Base-by-base conservation (phyloP, 1,284 basidiomycete genomes). In the Pascua sp. region DNA sequence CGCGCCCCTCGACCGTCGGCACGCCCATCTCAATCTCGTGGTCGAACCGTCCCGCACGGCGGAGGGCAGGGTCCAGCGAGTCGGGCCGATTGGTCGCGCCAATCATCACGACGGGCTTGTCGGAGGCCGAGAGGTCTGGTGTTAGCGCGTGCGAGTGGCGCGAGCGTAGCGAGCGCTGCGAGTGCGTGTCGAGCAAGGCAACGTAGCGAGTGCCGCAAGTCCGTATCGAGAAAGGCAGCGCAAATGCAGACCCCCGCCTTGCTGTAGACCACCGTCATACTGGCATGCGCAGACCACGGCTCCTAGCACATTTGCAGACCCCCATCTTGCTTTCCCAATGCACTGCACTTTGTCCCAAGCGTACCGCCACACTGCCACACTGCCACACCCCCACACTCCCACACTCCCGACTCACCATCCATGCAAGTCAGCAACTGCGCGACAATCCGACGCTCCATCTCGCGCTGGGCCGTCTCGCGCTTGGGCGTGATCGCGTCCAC, bases 401-500 rank as follows among this genome's bases (percentile, higher is more conserved):
- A 3, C 24, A 32, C 24, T 32, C 11, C 3, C 15, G 4, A 72
- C 81, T 48, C 65, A 93, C 91, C 93, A 73, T 98, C 95, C 87
- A 98, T 94, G 77, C 93, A 98, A 0, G 95, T 98, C 51, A 98
- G 78, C 54, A 98, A 89, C 76, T 98, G 95, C 0, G 93, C 95
- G 9, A 98, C 95, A 59, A 98, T 98, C 9, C 95, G 83, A 44
- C 94, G 81, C 70, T 98, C 95, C 95, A 98, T 98, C 79, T 98
- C 95, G 60, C 95, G 80, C 70, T 95, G 92, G 0, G 95, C 95
- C 62, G 90, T 98, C 78, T 98, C 95, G 60, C 95, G 82, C 78
- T 98, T 98, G 0, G 92, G 92, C 1, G 94, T 98, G 65, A 98
- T 96, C 8, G 95, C 92, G 69, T 98, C 95, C 40, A 98, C 96